Percentiles rank a stretch among this genome's conserved stretches.
phyloP scores from a whole-genome alignment of 169 alveolate genomes.

The Miamiensis avidus region DNA sequence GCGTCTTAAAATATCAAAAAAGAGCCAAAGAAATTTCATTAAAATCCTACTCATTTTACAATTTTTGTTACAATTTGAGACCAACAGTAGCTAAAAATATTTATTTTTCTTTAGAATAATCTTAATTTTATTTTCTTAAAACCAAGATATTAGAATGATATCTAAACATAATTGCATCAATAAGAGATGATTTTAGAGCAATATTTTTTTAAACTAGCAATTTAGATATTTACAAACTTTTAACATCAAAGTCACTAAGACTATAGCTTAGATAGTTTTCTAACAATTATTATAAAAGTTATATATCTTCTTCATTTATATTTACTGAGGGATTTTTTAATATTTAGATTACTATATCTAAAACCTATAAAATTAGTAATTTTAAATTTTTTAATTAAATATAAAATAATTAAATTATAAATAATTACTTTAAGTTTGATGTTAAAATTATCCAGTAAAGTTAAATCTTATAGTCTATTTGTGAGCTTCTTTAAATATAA shows the following conservation, averaged over 20 bases:
- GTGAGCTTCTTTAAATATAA: not conserved
- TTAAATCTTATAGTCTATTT: not conserved
- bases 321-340: not conserved
- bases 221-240: too few relatives aligned
- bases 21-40: not conserved
- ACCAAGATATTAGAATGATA: not conserved
- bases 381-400: too few relatives aligned
- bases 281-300: too few relatives aligned
- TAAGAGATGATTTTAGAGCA: not conserved
- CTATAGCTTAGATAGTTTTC: not conserved
- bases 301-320: not conserved
- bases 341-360: not conserved
- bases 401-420: too few relatives aligned
- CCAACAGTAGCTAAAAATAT: not conserved
- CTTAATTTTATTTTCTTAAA: not conserved
- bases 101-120: not conserved
- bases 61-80: too few relatives aligned
- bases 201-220: too few relatives aligned
- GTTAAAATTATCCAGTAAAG: not conserved
- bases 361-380: not conserved
- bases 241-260: not conserved
- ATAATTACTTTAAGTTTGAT: not conserved
- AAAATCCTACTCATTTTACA: not conserved
- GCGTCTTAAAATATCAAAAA: not conserved
- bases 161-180: not conserved